These are phyloP conservation scores for Helianthus annuus DNA, from an alignment of 129 eudicot species.

Conservation along the genomic window HanXRQr2.0-SUNRISE NC_035433.2:143308777-143309276, in stretches of 20 bases:
- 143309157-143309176: conserved; percentile 75
- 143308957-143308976: conserved; percentile 92
- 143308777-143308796: no score
- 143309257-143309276: conserved; percentile 41
- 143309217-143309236: conserved; percentile 31
- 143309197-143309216: conserved; percentile 32
- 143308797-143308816: no score
- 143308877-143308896: background rate
- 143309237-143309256: conserved; percentile 24
- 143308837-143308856: no score
- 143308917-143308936: background rate
- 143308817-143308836: no score
- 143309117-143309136: background rate
- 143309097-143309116: background rate
- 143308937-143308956: conserved; percentile 46
- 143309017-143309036: conserved; percentile 96
- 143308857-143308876: no score
- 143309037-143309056: conserved; percentile 94
- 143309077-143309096: background rate
- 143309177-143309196: conserved; percentile 42
- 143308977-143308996: conserved; percentile 65
- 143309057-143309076: conserved; percentile 74
- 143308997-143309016: conserved; percentile 77
- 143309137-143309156: conserved; percentile 68
- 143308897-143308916: background rate